These are phyloP conservation scores for Lumnitzera littorea DNA, from an alignment of 345 rosid genomes.

Conservation along the genomic window DNA sequence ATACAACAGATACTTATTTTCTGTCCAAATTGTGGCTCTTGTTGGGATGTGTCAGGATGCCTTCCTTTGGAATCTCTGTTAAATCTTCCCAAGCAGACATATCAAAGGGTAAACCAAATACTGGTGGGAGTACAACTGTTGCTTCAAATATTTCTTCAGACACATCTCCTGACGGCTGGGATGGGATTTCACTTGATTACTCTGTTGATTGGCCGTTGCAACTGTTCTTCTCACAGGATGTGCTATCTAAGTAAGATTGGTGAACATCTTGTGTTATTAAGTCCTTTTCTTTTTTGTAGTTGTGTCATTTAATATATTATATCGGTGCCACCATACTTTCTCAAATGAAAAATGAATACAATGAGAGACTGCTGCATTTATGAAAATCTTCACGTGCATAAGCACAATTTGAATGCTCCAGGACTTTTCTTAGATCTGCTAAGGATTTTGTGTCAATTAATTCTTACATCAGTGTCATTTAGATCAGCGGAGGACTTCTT, in stretches of 20 bases:
- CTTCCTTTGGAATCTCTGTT: slow-evolving; percentile 67
- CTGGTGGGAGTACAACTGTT: slow-evolving; percentile 35
- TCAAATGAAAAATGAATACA: too few relatives aligned
- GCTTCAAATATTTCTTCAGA: slow-evolving; percentile 43
- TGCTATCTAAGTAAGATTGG: slow-evolving; percentile 76
- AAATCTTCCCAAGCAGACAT: slow-evolving; percentile 62
- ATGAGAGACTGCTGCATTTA: too few relatives aligned
- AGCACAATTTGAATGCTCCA: too few relatives aligned
- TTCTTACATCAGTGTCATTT: too few relatives aligned
- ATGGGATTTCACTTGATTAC: slow-evolving; percentile 86
- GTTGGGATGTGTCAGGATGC: slow-evolving; percentile 50
- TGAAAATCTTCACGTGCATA: too few relatives aligned
- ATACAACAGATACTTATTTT: background rate
- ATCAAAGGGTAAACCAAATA: slow-evolving; percentile 40
- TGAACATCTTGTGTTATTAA: too few relatives aligned
- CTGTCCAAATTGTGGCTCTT: background rate
- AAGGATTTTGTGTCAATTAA: too few relatives aligned
- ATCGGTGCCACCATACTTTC: too few relatives aligned
- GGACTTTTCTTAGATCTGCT: too few relatives aligned
- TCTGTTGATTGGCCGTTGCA: slow-evolving; percentile 95
- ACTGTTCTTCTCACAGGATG: slow-evolving; percentile 89
- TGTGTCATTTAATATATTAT: too few relatives aligned
- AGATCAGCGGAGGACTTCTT: too few relatives aligned
- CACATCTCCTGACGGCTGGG: slow-evolving; percentile 79
- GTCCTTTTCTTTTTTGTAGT: too few relatives aligned